Percentiles rank a stretch among this genome's conserved stretches.
Evolutionary conservation across 768 basidiomycete genomes (phyloP).

Genomic region (Leccinum pellstonianum): DNA sequence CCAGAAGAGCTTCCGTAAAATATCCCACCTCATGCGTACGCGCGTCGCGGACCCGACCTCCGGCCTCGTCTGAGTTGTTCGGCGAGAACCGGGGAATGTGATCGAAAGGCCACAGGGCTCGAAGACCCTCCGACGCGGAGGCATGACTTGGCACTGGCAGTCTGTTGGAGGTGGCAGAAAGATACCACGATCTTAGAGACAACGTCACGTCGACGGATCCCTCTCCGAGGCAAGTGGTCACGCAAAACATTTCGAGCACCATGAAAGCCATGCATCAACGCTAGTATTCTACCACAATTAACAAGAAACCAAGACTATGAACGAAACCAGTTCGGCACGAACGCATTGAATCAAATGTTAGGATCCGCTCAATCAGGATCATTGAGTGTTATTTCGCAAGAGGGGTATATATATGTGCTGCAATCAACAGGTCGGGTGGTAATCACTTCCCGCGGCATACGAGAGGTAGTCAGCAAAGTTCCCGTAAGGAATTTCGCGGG

Average conservation of each 20-base stretch:
- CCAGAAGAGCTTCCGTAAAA: no score
- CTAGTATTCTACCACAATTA: not conserved
- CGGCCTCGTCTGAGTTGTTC: not conserved
- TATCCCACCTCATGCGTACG: no score
- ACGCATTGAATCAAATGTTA: not conserved
- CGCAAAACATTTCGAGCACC: not conserved
- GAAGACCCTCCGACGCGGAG: no score
- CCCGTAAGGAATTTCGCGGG: conserved; percentile 20
- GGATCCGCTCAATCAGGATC: not conserved
- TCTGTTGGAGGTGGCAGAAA: not conserved
- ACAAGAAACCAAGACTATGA: not conserved
- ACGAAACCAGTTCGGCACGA: not conserved
- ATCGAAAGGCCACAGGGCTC: not conserved
- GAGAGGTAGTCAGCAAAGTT: conserved; percentile 25
- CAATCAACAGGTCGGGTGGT: conserved; percentile 18
- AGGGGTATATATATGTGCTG: not conserved
- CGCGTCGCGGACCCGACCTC: no score
- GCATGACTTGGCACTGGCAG: not conserved
- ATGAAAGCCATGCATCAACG: not conserved
- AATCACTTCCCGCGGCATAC: conserved; percentile 19
- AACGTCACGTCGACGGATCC: not conserved
- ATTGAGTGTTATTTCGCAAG: not conserved
- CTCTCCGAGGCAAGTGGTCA: not conserved
- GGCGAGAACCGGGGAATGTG: not conserved
- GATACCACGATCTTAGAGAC: not conserved